These are phyloP conservation scores for Nothophytophthora sp. DNA, from an alignment of 352 stramenopile species.

Conservation along the genomic window DNA sequence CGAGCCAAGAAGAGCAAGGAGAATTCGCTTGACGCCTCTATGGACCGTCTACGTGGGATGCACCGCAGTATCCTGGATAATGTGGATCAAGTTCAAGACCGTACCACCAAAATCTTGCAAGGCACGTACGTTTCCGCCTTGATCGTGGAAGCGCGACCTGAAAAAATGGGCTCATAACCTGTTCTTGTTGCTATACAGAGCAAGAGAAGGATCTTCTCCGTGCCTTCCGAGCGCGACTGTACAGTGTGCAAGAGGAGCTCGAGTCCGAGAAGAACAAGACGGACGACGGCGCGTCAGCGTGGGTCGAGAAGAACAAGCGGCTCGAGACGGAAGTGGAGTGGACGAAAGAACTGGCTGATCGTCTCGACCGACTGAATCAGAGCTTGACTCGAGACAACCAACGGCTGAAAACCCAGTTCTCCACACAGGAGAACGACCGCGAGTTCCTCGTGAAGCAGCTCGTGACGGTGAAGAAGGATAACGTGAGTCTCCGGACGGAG, in stretches of 20 bases:
- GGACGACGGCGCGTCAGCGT: conserved; percentile 86
- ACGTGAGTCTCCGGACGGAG: conserved; percentile 72
- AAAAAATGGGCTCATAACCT: neutral
- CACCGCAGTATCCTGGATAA: conserved; percentile 88
- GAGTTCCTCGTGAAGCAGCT: conserved; percentile 93
- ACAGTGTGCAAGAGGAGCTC: conserved; percentile 92
- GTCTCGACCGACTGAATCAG: conserved; percentile 91
- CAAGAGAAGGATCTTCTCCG: conserved; percentile 91
- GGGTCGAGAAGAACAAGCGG: conserved; percentile 92
- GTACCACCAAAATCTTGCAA: conserved; percentile 90
- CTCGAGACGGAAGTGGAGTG: conserved; percentile 90
- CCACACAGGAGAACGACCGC: conserved; percentile 93
- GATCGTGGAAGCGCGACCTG: conserved; percentile 1
- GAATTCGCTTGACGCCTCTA: conserved; percentile 65
- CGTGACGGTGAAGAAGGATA: conserved; percentile 92
- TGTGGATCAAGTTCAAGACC: conserved; percentile 91
- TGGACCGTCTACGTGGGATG: conserved; percentile 82
- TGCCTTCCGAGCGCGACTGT: conserved; percentile 90
- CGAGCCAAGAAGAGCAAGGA: conserved; percentile 78
- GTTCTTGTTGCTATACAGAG: conserved; percentile 35
- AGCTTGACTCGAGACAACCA: conserved; percentile 88
- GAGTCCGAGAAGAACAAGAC: conserved; percentile 93
- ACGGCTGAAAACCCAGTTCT: conserved; percentile 89
- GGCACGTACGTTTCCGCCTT: conserved; percentile 30
- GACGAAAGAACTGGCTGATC: conserved; percentile 90